Base-by-base conservation (phyloP, 768 basidiomycete species). In the Suillus placidus region DNA sequence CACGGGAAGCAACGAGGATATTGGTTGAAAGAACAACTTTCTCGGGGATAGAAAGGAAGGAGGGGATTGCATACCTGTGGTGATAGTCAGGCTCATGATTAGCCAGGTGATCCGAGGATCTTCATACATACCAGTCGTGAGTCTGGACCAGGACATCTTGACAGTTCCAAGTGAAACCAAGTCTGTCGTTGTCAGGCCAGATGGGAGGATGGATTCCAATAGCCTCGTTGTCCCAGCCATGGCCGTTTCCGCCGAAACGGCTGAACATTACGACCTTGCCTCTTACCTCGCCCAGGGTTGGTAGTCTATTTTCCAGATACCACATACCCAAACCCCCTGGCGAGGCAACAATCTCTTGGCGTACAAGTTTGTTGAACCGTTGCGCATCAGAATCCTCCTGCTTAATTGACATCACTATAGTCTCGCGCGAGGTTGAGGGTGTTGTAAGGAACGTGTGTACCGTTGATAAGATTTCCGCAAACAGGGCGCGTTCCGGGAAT, bases 211-310 rank as follows among this genome's bases (percentile, higher is more conserved):
- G 92, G n/a, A 98, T 91, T 1, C 95, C 95, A 67, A 95, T 79
- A 3, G 88, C 91, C 3, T 85, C 88, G 26, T 82, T 81, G 68
- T 89, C 84, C 94, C 93, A 95, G 0, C 83, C 89, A 10, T 78
- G 78, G 3, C 87, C 85, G 68, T 88, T 81, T 1, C 83, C 87
- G 0, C 92, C 92, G 71, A 97, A 97, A 23, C 95, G 87, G 68
- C 92, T 94, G 72, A 97, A 87, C 81, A 98, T 76, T 38, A 97
- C 83, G 10, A 88, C 88, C 77, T 90, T 93, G 7, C 95, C 95
- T 70, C 95, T 80, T 10, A 91, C 94, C 75, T 96, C 91, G 1
- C 92, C 93, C 0, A 97, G 83, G 1, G 66, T 83, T 2, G 96
- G 95, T 62, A 97, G 83, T 8, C 90, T 81, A 70, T 95, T 91